Base-by-base conservation (phyloP, 148 eudicot species). In the Chenopodium berlandieri region DNA sequence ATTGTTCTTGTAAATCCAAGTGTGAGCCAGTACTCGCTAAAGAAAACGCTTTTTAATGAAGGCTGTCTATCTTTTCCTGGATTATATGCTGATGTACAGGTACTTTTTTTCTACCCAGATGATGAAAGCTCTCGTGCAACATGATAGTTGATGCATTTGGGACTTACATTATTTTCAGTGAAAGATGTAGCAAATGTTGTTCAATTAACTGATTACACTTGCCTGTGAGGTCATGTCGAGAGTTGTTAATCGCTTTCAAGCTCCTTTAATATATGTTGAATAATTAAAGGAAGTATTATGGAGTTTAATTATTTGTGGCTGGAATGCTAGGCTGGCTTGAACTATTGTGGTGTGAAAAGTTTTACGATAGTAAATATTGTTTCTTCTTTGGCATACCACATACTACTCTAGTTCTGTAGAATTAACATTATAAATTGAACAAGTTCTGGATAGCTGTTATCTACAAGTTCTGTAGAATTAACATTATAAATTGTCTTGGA, bases 21-120 rank as follows among this genome's bases (percentile, higher is more conserved):
- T 79, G 92, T 97, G 76, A 84, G 16, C 81, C 94, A 87, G 85
- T 91, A 85, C 85, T 92, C 98, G 7, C 91, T 83, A 83, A 92
- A 88, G 90, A 74, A 65, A 32, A 92, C 88, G 52, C 81, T 81
- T 78, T 94, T 89, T 62, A 75, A 92, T 9, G 99, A 97, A 84
- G 99, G 99, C 19, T 97, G 99, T 83, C 85, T 97, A 83, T 97
- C 98, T 22, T 97, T 97, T 87, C 98, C 99, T 66, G 91, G 80
- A 74, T 90, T 97, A 76, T 85, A 89, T 87, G 99, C 89, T 69
- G 94, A 92, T 80, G 99, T 95, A 81, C 75, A 88, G 97, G 99
- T 93, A 91, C 77, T 62, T 78, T 60, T 1, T 54, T 13, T 72
- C 12, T 23, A 37, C 71, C 4, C 48, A 75, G 7, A 52, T 67